Conservation (phyloP, 768 basidiomycete species). For the Pulveroboletus sp. region DNA sequence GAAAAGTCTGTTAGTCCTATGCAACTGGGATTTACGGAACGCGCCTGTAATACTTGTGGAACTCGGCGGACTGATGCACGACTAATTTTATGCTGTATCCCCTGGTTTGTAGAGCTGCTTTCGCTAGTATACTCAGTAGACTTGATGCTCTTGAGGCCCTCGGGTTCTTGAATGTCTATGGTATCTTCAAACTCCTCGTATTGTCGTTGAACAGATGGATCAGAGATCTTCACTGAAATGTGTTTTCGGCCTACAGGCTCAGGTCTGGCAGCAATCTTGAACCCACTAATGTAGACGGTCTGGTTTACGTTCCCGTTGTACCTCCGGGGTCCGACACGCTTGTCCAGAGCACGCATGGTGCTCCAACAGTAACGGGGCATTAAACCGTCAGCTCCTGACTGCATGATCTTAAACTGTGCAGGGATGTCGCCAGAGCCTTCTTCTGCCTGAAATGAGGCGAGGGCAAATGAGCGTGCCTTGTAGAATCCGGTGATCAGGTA, state of each 20-base stretch:
- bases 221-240: background rate
- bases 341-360: background rate
- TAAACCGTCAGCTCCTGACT: background rate
- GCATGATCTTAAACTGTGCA: background rate
- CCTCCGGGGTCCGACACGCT: background rate
- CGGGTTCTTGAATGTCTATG: background rate
- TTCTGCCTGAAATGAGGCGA: background rate
- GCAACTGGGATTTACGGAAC: background rate
- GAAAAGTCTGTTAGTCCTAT: background rate
- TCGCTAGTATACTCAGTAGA: background rate
- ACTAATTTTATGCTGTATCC: background rate
- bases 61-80: background rate
- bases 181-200: background rate
- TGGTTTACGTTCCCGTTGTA: conserved; percentile 1
- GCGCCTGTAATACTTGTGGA: background rate
- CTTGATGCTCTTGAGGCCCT: background rate
- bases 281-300: background rate
- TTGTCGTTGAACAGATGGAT: background rate
- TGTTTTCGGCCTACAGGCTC: background rate
- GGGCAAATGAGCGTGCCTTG: background rate
- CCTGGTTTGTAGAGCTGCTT: background rate
- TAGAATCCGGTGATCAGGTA: background rate
- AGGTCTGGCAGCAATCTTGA: background rate
- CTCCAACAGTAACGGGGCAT: background rate
- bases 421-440: background rate